Evolutionary conservation across 2,329 filamentous ascomycete species (phyloP).

Genomic region (Blastomyces parvus): DNA sequence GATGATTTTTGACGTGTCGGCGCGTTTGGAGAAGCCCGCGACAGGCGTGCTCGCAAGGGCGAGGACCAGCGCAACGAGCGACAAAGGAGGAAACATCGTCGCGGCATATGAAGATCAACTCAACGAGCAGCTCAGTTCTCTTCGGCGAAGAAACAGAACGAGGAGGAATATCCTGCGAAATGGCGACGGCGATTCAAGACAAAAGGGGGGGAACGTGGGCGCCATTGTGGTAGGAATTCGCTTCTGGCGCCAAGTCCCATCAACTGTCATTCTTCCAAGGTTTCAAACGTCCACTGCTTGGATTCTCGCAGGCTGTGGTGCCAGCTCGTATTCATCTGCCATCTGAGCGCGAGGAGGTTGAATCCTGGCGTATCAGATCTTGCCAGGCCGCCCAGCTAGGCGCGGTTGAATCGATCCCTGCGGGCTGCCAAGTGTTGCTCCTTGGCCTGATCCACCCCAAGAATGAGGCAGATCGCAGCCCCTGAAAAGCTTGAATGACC

Average conservation of each 20-base stretch:
- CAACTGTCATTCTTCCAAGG: not conserved
- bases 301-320: not conserved
- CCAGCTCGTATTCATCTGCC: not conserved
- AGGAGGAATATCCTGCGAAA: not conserved
- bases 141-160: not conserved
- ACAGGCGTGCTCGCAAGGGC: not conserved
- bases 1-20: slow-evolving; percentile 8
- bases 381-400: not conserved
- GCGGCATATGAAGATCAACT: not conserved
- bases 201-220: not conserved
- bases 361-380: not conserved
- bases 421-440: not conserved
- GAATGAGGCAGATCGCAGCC: not conserved
- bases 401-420: not conserved
- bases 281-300: too few species aligned
- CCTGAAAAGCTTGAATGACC: not conserved
- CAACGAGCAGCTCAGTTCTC: not conserved
- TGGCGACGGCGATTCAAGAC: not conserved
- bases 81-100: not conserved
- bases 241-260: not conserved
- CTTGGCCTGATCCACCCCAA: too few species aligned
- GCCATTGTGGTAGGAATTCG: too few species aligned
- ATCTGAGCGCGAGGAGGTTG: not conserved
- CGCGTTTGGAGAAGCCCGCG: slow-evolving; percentile 8
- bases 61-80: not conserved